These are phyloP conservation scores for Colletotrichum higginsianum DNA, from an alignment of 2,329 filamentous ascomycete species.

Conservation along the genomic window DNA sequence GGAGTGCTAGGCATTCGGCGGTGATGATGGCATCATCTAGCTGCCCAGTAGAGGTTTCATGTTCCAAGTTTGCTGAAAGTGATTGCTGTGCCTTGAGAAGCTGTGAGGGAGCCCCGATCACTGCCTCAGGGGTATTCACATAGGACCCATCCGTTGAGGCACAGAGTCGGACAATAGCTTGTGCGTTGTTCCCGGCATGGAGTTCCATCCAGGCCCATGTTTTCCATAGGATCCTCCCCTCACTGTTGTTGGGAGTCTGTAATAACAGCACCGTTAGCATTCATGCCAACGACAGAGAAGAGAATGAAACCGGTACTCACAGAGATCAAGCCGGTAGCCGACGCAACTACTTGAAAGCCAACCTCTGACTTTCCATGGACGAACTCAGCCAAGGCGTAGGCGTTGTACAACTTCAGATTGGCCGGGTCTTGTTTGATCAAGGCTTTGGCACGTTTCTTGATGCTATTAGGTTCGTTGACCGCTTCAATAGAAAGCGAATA, in stretches of 20 bases:
- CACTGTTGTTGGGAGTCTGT: slow-evolving; percentile 9
- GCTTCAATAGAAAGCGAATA: slow-evolving; percentile 81
- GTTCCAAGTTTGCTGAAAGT: slow-evolving; percentile 69
- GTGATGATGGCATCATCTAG: slow-evolving; percentile 65
- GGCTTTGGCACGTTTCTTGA: slow-evolving; percentile 79
- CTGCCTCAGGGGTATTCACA: slow-evolving; percentile 42
- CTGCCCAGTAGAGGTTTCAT: slow-evolving; percentile 67
- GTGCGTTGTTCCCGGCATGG: slow-evolving; percentile 51
- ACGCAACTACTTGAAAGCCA: slow-evolving; percentile 76
- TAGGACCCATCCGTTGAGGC: slow-evolving; percentile 52
- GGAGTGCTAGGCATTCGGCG: slow-evolving; percentile 74
- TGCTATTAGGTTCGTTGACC: slow-evolving; percentile 65
- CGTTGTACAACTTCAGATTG: slow-evolving; percentile 80
- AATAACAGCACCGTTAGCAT: background rate
- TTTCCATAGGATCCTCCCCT: slow-evolving; percentile 65
- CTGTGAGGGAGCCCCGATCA: slow-evolving; percentile 51
- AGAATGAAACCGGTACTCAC: slow-evolving; percentile 46
- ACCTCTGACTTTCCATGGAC: slow-evolving; percentile 69
- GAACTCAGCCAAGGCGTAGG: slow-evolving; percentile 82
- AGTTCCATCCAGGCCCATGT: slow-evolving; percentile 80
- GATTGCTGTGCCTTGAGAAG: slow-evolving; percentile 69
- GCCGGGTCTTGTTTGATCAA: slow-evolving; percentile 79
- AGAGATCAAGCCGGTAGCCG: slow-evolving; percentile 66
- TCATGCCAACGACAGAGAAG: background rate
- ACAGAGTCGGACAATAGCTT: slow-evolving; percentile 59